Evolutionary conservation across 768 basidiomycete species (phyloP).

Genomic region (Boletus tomentosulus): DNA sequence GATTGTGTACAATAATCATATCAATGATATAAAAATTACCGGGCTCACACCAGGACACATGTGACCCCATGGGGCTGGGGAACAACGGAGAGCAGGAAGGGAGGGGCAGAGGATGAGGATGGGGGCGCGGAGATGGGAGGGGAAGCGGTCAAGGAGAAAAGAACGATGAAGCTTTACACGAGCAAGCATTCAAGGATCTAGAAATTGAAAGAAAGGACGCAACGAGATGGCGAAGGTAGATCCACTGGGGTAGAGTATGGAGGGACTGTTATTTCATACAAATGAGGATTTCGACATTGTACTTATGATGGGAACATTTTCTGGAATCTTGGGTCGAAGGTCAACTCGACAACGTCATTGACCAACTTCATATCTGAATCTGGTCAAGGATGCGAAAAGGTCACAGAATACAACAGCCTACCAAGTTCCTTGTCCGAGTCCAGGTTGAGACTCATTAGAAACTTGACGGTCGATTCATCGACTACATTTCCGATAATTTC

Average conservation of each 20-base stretch:
- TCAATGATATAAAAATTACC: too few species aligned
- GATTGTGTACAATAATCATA: too few species aligned
- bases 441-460: slow-evolving; percentile 49
- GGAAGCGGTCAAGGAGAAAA: slow-evolving; percentile 35
- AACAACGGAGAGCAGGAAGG: too few species aligned
- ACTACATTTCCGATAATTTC: slow-evolving; percentile 66
- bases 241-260: slow-evolving; percentile 18
- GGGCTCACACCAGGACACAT: too few species aligned
- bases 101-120: slow-evolving; percentile 28
- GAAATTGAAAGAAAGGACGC: slow-evolving; percentile 76
- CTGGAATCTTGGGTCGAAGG: slow-evolving; percentile 53
- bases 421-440: slow-evolving; percentile 54
- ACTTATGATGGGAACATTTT: slow-evolving; percentile 41
- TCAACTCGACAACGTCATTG: slow-evolving; percentile 58
- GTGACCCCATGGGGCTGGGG: too few species aligned
- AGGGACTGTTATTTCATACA: background rate
- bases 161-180: slow-evolving; percentile 41
- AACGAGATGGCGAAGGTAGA: slow-evolving; percentile 79
- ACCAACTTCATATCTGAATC: slow-evolving; percentile 53
- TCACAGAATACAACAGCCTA: slow-evolving; percentile 29
- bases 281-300: background rate
- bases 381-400: slow-evolving; percentile 5
- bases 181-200: slow-evolving; percentile 77
- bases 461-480: slow-evolving; percentile 53
- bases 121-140: slow-evolving; percentile 36